Conservation (phyloP, 495 filamentous ascomycete genomes). For the Xeromyces bisporus region DNA sequence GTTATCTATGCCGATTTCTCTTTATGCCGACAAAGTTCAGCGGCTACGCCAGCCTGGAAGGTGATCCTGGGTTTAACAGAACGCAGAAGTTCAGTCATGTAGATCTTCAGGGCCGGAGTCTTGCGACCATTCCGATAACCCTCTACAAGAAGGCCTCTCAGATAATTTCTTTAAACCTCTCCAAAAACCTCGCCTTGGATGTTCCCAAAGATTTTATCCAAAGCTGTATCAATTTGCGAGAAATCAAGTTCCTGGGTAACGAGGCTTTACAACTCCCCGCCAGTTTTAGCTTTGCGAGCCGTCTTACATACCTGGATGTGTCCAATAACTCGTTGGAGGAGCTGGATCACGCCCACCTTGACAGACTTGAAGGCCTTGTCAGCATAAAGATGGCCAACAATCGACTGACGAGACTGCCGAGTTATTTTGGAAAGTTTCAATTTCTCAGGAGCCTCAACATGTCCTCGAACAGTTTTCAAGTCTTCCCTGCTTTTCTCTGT, state of each 20-base stretch:
- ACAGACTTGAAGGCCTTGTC: conserved; percentile 53
- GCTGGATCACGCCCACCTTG: conserved; percentile 65
- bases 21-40: conserved; percentile 78
- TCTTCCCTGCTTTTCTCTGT: conserved; percentile 73
- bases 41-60: conserved; percentile 49
- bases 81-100: conserved; percentile 84
- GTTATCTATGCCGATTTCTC: conserved; percentile 87
- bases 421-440: conserved; percentile 63
- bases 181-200: conserved; percentile 77
- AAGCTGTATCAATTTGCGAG: conserved; percentile 73
- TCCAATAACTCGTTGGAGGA: conserved; percentile 87
- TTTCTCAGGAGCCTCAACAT: conserved; percentile 68
- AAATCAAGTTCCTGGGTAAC: conserved; percentile 88
- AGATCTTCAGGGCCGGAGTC: conserved; percentile 76
- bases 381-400: conserved; percentile 93
- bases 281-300: conserved; percentile 66
- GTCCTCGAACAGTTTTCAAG: conserved; percentile 77
- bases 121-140: conserved; percentile 86
- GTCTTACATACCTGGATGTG: conserved; percentile 75
- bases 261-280: conserved; percentile 75
- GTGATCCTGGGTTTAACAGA: conserved; percentile 64
- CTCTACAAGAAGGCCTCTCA: conserved; percentile 83
- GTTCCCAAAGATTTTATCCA: conserved; percentile 95
- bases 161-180: conserved; percentile 89
- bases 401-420: conserved; percentile 55